Base-by-base conservation (phyloP, 441 rosid species). In the Populus hybrid region DNA sequence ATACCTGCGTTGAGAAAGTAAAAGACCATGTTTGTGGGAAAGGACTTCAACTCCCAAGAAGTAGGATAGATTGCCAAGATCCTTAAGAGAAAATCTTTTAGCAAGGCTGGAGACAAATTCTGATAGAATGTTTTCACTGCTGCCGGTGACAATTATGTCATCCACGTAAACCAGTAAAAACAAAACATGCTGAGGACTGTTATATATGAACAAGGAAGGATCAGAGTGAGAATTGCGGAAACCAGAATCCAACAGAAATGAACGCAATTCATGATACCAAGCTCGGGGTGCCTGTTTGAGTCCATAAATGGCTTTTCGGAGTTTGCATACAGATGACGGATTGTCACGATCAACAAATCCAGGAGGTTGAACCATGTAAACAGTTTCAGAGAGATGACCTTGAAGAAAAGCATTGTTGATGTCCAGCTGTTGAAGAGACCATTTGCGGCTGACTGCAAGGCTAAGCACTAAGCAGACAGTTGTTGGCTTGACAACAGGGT, bases 211-310 rank as follows among this genome's bases (percentile, higher is more conserved):
- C 1, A 70, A 5, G 2, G n/a, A 70, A 0, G 54, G 1, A 70
- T 35, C 26, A 18, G 20, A 5, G 6, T n/a, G 26, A 4, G 30
- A 70, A 4, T 70, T 40, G 1, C 0, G 2, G 35, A 70, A 70
- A 2, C 73, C 28, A 70, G 3, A 10, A 3, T 10, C 1, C 3
- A 70, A 10, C 0, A 70, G 14, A n/a, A 70, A 36, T 5, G 16
- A 0, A 10, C 6, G 24, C 4, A 70, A 9, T 10, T 70, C 73
- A 10, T 36, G 11, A 35, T 70, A 70, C 57, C 73, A 70, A 23
- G 73, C 73, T 21, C 81, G 76, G 32, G 10, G 23, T n/a, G 70
- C 69, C 77, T 80, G 69, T 73, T 78, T 69, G 23, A 30, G 78
- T 40, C 75, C 66, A 54, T 54, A 32, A 6, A 54, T 9, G 26